Base-by-base conservation (phyloP, 768 basidiomycete genomes). In the Russula lepida region DNA sequence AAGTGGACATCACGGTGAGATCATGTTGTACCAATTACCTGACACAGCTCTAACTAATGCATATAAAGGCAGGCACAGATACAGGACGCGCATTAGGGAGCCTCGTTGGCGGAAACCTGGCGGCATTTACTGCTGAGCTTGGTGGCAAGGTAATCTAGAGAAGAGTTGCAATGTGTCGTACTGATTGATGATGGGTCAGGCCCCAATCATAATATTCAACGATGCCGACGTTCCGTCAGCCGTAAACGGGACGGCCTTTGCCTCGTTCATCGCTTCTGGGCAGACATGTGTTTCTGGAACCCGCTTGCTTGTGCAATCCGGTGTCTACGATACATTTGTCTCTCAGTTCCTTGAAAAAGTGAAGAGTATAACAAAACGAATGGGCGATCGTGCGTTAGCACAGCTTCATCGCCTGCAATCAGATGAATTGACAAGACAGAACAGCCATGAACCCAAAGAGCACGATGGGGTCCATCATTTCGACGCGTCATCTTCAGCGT, bases 211-310 rank as follows among this genome's bases (percentile, higher is more conserved):
- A 12, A 76, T 93, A 11, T 93, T 92, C 68, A 76, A 85, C 53
- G 89, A 94, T 68, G 85, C 89, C 7, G 86, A 92, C 67, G 67
- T 90, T 53, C 64, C 74, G 23, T 79, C 81, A n/a, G 86, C 91
- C 0, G 86, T 89, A 23, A 92, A 93, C 64, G 92, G 92, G 19
- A 82, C 82, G 6, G 86, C 89, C 0, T 93, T 94, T 68, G 86
- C 89, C 11, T 82, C 86, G 0, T 94, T 93, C 67, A 76, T 94
- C 53, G 92, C 92, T 1, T 90, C 89, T 25, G 92, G 92, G 3
- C 92, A 94, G 74, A 92, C 91, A 9, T 92, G 91, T 61, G 86
- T 93, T n/a, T 92, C 91, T 2, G 91, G 89, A n/a, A 85, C 89
- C 13, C 81, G 91, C n/a, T 75, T 93, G 21, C 76, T 92, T 5